Base-by-base conservation (phyloP, 2,329 filamentous ascomycete genomes). In the Aureobasidium vineae region DNA sequence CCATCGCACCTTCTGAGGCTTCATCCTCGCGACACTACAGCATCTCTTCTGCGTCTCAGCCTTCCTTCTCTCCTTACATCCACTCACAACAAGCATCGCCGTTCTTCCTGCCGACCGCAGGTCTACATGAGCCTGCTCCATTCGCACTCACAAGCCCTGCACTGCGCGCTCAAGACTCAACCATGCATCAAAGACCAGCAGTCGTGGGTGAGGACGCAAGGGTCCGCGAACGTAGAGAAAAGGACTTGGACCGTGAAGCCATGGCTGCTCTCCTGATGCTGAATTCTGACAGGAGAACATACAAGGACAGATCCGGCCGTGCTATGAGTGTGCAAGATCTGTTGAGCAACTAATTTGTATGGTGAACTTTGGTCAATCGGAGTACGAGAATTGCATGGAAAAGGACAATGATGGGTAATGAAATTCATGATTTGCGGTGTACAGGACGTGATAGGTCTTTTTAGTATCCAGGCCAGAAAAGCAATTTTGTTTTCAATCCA, bases 241-340 rank as follows among this genome's bases (percentile, higher is more conserved):
- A 75, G 54, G 71, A 79, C 71, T 75, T 80, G 36, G 81, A 83
- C 50, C 88, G 92, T 68, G 91, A 95, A 75, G 93, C 92, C 1
- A 95, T 92, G 8, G 89, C 91, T 15, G 93, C 92, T 3, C 77
- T 97, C 71, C 78, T 97, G 75, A 96, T 97, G 92, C 80, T 97
- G 67, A 96, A 93, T 70, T 87, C 71, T 66, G 59, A 70, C 38
- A 43, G 72, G 69, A 45, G 70, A 36, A 21, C 52, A 40, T 64
- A 28, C 31, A 68, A 65, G n/a, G 69, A 66, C 38, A 63, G 49
- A n/a, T 67, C 67, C 7, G 75, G 71, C 23, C 70, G 77, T 31
- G 76, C 76, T 11, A 81, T 82, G 79, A 82, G 80, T 67, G 80
- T 82, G 8, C 76, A 75, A 66, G 80, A 82, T 70, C 69, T 82